These are phyloP conservation scores for Cadophora sp. DNA, from an alignment of 2,329 filamentous ascomycete species.

Conservation along the genomic window DNA sequence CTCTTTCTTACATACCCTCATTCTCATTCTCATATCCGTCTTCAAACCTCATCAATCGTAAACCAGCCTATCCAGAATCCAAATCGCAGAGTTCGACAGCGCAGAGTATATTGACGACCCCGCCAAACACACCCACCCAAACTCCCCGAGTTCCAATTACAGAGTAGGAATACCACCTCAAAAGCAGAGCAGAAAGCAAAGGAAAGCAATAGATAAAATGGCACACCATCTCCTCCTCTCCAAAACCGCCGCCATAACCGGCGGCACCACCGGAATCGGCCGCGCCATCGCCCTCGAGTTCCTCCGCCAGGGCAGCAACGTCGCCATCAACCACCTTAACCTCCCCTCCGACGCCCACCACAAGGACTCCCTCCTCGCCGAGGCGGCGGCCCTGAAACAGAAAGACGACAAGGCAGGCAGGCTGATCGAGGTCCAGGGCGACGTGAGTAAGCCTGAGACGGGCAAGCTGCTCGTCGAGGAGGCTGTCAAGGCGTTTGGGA, in stretches of 20 bases:
- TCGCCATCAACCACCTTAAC: constrained; percentile 82
- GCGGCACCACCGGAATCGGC: constrained; percentile 86
- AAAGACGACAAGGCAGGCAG: constrained; percentile 52
- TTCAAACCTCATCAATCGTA: not conserved
- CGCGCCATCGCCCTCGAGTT: constrained; percentile 84
- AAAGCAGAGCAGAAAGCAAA: too few relatives aligned
- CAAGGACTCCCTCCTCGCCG: constrained; percentile 59
- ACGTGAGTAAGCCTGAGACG: constrained; percentile 78
- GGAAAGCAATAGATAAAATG: constrained; percentile 23
- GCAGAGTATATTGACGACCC: not conserved
- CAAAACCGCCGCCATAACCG: constrained; percentile 87
- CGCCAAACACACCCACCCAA: constrained; percentile 15
- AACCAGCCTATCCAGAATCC: too few relatives aligned
- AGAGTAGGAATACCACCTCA: too few relatives aligned
- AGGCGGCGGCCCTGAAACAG: constrained; percentile 56
- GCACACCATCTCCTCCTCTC: constrained; percentile 62
- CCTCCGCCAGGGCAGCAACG: constrained; percentile 76
- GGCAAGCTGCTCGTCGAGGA: constrained; percentile 70
- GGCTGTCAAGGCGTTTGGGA: constrained; percentile 66
- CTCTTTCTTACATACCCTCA: not conserved
- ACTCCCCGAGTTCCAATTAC: too few relatives aligned
- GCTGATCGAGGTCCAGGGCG: constrained; percentile 75
- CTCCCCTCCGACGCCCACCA: constrained; percentile 58
- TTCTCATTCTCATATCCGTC: not conserved
- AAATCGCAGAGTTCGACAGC: too few relatives aligned